Conservation (phyloP, 2,329 filamentous ascomycete genomes). For the Botryotinia globosa region DNA sequence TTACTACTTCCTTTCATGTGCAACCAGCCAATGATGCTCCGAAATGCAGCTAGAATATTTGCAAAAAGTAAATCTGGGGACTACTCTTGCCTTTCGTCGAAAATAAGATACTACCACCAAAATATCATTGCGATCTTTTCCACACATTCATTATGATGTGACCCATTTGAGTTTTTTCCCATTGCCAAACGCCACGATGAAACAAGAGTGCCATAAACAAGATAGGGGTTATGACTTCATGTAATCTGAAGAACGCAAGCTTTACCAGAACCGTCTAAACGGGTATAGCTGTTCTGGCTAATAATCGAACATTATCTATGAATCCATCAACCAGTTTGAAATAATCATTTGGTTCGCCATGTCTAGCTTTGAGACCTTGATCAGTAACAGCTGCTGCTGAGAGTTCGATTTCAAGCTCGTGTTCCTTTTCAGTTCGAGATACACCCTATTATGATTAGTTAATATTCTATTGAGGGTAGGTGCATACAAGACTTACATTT, state of each 20-base stretch:
- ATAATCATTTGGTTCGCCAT: conserved; percentile 55
- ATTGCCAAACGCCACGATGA: not conserved
- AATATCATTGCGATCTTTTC: not conserved
- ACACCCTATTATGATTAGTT: conserved; percentile 26
- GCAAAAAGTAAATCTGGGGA: not conserved
- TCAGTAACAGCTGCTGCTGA: conserved; percentile 61
- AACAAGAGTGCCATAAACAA: not conserved
- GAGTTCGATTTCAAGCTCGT: conserved; percentile 79
- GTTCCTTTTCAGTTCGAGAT: conserved; percentile 56
- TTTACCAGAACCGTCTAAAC: not conserved
- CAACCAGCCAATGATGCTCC: not conserved
- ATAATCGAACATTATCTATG: conserved; percentile 58
- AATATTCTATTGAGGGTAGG: not conserved
- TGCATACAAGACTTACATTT: conserved; percentile 35
- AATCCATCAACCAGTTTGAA: conserved; percentile 68
- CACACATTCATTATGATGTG: not conserved
- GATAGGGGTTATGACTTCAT: not conserved
- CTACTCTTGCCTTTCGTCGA: too few species aligned
- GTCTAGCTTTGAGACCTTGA: conserved; percentile 58
- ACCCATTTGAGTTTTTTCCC: not conserved
- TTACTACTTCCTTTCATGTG: not conserved
- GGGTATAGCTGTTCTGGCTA: conserved; percentile 25
- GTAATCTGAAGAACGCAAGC: not conserved
- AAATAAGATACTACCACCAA: not conserved
- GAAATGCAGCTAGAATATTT: not conserved